Evolutionary conservation across 2,329 filamentous ascomycete species (phyloP).

Genomic region (Aschersonia sp.): DNA sequence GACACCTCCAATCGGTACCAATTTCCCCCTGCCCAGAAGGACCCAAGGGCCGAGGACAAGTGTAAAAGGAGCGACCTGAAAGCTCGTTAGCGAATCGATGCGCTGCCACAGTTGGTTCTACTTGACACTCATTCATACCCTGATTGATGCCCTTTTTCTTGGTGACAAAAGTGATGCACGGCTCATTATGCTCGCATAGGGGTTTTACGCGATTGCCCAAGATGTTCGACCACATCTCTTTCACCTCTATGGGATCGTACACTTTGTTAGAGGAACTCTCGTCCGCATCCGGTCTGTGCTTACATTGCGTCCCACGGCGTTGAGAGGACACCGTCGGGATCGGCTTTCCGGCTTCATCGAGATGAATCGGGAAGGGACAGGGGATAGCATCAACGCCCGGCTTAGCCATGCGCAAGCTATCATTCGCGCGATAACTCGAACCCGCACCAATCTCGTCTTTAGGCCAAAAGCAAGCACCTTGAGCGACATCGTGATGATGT

Average conservation of each 20-base stretch:
- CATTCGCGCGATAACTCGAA: no score
- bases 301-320: no score
- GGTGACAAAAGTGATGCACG: constrained; percentile 69
- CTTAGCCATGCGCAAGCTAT: no score
- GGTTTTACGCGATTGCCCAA: constrained; percentile 63
- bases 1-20: constrained; percentile 75
- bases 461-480: no score
- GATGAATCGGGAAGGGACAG: not conserved
- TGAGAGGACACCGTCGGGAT: not conserved
- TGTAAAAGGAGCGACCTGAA: constrained; percentile 46
- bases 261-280: constrained; percentile 21
- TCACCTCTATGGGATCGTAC: constrained; percentile 56
- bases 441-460: no score
- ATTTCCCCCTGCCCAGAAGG: constrained; percentile 75
- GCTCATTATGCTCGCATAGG: constrained; percentile 76
- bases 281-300: not conserved
- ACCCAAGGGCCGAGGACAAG: constrained; percentile 59
- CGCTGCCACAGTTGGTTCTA: not conserved
- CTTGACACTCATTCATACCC: constrained; percentile 27
- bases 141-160: constrained; percentile 82
- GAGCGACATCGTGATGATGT: no score
- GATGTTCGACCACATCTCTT: constrained; percentile 76
- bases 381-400: no score
- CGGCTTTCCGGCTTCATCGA: constrained; percentile 7
- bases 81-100: not conserved